Percentiles rank a stretch among this genome's conserved stretches.
Conservation (phyloP, 352 stramenopile species). For the Phytophthora sansomeana region DNA sequence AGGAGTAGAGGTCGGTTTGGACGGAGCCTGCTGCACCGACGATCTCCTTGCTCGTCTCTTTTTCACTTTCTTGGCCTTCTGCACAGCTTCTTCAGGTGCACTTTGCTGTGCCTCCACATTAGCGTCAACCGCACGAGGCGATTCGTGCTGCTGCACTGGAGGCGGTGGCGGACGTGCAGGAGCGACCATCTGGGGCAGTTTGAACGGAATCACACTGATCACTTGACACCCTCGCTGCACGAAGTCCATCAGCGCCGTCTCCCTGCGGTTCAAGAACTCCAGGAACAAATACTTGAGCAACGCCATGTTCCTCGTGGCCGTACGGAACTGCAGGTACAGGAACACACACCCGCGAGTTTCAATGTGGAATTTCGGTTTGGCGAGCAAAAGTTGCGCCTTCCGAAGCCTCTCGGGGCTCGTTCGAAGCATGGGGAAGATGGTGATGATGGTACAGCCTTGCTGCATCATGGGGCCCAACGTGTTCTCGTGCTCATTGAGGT, state of each 20-base stretch:
- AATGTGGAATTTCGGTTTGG: conserved; percentile 37
- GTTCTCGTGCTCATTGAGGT: conserved; percentile 54
- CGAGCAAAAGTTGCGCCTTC: conserved; percentile 37
- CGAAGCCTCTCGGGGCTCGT: conserved; percentile 2
- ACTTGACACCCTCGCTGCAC: conserved; percentile 35
- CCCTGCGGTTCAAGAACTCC: conserved; percentile 39
- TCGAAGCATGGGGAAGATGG: conserved; percentile 45
- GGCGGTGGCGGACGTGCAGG: neutral
- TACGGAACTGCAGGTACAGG: conserved; percentile 43
- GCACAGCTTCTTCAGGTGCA: too few species aligned
- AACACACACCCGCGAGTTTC: conserved; percentile 40
- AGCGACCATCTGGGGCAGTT: conserved; percentile 16
- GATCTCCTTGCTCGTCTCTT: neutral
- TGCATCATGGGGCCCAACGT: conserved; percentile 53
- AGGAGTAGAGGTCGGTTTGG: neutral
- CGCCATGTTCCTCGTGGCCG: conserved; percentile 50
- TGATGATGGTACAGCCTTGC: conserved; percentile 45
- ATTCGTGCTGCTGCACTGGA: neutral
- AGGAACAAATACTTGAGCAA: conserved; percentile 51
- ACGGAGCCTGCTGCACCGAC: too few species aligned
- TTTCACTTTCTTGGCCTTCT: neutral
- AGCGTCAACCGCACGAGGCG: too few species aligned
- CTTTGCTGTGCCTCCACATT: too few species aligned
- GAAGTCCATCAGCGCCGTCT: conserved; percentile 36
- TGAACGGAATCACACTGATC: conserved; percentile 51